These are phyloP conservation scores for Pichia nanzhaoensis DNA, from an alignment of 805 yeast species.

Conservation along the genomic window DNA sequence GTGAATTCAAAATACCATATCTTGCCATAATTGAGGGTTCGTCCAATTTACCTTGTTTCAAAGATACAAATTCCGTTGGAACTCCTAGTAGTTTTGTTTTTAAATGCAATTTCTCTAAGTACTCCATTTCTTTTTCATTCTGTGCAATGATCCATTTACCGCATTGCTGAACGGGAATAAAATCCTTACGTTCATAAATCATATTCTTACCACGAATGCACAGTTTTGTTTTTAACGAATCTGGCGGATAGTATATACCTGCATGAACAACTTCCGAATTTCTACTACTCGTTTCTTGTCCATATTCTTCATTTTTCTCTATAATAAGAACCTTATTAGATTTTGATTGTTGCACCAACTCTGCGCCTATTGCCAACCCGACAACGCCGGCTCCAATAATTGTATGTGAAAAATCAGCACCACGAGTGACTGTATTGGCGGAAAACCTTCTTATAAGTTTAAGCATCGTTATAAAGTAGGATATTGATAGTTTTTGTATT, in stretches of 20 bases:
- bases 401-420: slow-evolving; percentile 16
- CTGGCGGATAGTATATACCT: slow-evolving; percentile 73
- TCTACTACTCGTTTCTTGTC: slow-evolving; percentile 80
- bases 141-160: slow-evolving; percentile 92
- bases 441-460: not conserved
- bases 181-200: slow-evolving; percentile 50
- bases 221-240: slow-evolving; percentile 57
- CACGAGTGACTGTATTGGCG: too few species aligned
- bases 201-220: slow-evolving; percentile 71
- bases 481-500: too few species aligned
- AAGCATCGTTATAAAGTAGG: not conserved
- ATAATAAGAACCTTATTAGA: slow-evolving; percentile 50
- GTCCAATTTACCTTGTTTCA: slow-evolving; percentile 35
- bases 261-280: slow-evolving; percentile 94
- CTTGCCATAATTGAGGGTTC: slow-evolving; percentile 68
- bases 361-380: slow-evolving; percentile 59
- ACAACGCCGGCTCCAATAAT: slow-evolving; percentile 19
- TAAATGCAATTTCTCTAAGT: slow-evolving; percentile 45
- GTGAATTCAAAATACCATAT: slow-evolving; percentile 59
- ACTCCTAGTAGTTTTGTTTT: slow-evolving; percentile 48
- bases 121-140: slow-evolving; percentile 52
- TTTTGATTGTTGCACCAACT: slow-evolving; percentile 39
- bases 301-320: slow-evolving; percentile 60
- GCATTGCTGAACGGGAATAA: slow-evolving; percentile 54
- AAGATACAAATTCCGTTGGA: slow-evolving; percentile 51